Percentiles rank a stretch among this genome's conserved stretches.
Evolutionary conservation across 306 rosid species (phyloP).

Genomic region (Cicer cuneatum): DNA sequence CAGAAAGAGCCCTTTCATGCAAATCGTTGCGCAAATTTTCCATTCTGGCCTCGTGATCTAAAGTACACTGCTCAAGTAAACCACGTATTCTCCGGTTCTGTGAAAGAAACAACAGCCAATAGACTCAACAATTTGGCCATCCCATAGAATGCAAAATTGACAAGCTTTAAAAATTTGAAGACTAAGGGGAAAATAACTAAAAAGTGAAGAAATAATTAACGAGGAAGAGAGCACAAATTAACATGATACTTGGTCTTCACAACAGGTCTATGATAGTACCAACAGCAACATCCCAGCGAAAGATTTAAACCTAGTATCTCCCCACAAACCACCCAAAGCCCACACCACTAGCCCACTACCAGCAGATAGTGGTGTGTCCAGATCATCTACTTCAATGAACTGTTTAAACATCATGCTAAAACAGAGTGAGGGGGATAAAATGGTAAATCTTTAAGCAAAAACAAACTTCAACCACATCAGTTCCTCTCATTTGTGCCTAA

Average conservation of each 20-base stretch:
- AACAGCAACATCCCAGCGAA: slow-evolving; percentile 25
- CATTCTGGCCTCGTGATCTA: slow-evolving; percentile 87
- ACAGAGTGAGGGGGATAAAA: slow-evolving; percentile 1
- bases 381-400: neutral
- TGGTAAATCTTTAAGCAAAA: neutral
- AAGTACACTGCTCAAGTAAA: slow-evolving; percentile 89
- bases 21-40: slow-evolving; percentile 78
- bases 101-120: slow-evolving; percentile 44
- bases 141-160: slow-evolving; percentile 22
- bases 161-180: slow-evolving; percentile 23
- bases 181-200: slow-evolving; percentile 4
- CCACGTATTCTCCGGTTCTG: slow-evolving; percentile 94
- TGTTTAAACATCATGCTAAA: neutral
- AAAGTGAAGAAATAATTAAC: neutral
- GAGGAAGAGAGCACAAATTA: slow-evolving; percentile 3
- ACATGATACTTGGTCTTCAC: slow-evolving; percentile 23
- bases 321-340: neutral
- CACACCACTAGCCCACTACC: slow-evolving; percentile 10
- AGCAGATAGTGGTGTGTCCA: neutral
- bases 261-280: slow-evolving; percentile 35
- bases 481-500: slow-evolving; percentile 31
- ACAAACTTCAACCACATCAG: slow-evolving; percentile 24
- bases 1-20: slow-evolving; percentile 87
- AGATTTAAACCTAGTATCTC: slow-evolving; percentile 4
- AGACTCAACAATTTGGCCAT: slow-evolving; percentile 45